These are phyloP conservation scores for Cinnamomum micranthum DNA, from an alignment of 164 flowering plant genomes.

Conservation along the genomic window DNA sequence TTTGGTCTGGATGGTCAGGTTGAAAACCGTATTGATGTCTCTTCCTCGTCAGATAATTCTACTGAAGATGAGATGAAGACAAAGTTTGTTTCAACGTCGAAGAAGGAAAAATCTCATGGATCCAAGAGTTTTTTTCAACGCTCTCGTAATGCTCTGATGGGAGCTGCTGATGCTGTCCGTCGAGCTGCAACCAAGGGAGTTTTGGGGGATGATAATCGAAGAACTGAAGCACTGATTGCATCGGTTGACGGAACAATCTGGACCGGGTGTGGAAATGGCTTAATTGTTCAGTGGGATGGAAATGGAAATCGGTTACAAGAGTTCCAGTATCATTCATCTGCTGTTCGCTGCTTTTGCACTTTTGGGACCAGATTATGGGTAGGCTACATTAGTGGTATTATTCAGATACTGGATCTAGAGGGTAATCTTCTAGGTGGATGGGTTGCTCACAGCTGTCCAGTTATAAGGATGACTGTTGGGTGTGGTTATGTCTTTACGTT, in stretches of 20 bases:
- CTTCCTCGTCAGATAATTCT: constrained; percentile 43
- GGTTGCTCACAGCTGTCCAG: constrained; percentile 86
- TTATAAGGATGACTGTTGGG: constrained; percentile 68
- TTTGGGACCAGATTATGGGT: constrained; percentile 70
- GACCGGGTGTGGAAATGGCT: constrained; percentile 84
- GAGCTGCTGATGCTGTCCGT: constrained; percentile 99
- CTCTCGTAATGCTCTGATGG: constrained; percentile 94
- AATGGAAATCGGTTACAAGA: constrained; percentile 80
- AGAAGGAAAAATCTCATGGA: constrained; percentile 77
- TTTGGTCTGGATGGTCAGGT: constrained; percentile 80
- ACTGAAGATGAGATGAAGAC: constrained; percentile 76
- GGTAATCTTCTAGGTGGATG: constrained; percentile 80
- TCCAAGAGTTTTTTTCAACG: constrained; percentile 62
- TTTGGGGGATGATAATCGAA: constrained; percentile 66
- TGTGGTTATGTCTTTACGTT: constrained; percentile 62
- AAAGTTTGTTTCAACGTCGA: constrained; percentile 57
- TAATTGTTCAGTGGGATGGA: constrained; percentile 91
- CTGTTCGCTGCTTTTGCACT: constrained; percentile 78
- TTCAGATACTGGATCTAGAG: constrained; percentile 79
- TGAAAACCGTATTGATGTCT: constrained; percentile 65
- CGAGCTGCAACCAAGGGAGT: constrained; percentile 75
- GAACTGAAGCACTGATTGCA: constrained; percentile 68
- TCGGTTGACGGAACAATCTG: constrained; percentile 83
- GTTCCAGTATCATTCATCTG: constrained; percentile 46
- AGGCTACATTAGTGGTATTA: constrained; percentile 73